These are phyloP conservation scores for Ailanthus altissimus DNA, from an alignment of 345 rosid genomes.

Conservation along the genomic window DNA sequence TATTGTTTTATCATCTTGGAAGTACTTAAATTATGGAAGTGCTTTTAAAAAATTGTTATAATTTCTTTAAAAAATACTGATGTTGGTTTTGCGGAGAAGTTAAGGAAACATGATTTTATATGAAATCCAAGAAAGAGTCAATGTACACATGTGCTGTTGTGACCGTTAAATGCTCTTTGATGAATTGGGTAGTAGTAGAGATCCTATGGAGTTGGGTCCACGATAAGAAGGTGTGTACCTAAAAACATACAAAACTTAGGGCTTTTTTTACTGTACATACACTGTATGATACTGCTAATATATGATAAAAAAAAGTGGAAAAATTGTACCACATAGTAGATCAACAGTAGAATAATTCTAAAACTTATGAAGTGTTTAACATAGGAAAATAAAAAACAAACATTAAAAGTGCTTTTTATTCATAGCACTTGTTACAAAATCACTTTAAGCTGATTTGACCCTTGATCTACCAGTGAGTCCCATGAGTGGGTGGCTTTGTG, in stretches of 20 bases:
- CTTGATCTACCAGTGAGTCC: neutral
- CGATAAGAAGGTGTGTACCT: neutral
- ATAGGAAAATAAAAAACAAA: too few species aligned
- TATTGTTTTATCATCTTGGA: neutral
- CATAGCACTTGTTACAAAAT: neutral
- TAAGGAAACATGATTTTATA: conserved; percentile 24
- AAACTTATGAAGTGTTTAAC: too few species aligned
- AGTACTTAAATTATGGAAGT: neutral
- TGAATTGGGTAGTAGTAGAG: neutral
- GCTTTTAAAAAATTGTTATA: neutral
- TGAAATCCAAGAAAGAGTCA: conserved; percentile 22
- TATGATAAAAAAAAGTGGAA: too few species aligned
- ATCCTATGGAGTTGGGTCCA: neutral
- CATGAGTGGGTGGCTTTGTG: neutral
- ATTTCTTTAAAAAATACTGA: neutral
- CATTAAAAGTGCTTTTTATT: neutral
- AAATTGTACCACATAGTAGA: too few species aligned
- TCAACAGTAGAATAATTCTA: too few species aligned
- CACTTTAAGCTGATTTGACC: neutral
- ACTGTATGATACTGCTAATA: too few species aligned
- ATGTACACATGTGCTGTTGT: conserved; percentile 9
- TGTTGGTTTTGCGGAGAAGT: conserved; percentile 31
- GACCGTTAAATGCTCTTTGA: conserved; percentile 10
- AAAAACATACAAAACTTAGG: neutral
- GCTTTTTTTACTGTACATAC: too few species aligned